Conservation (phyloP, 345 rosid genomes). For the Zanthoxylum bungeanum region DNA sequence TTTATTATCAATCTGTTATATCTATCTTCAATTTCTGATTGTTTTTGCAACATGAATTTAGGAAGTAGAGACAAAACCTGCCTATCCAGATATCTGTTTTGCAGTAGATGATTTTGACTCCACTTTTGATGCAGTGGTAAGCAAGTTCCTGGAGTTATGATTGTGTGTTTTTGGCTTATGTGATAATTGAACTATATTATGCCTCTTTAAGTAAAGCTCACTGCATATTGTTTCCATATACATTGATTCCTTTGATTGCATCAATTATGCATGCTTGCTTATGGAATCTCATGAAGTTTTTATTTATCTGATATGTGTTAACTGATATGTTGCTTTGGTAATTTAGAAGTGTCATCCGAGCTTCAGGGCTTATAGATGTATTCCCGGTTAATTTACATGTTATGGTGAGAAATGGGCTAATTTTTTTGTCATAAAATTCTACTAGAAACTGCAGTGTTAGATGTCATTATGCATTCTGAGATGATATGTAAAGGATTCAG, state of each 20-base stretch:
- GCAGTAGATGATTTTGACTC: slow-evolving; percentile 97
- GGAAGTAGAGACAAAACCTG: slow-evolving; percentile 94
- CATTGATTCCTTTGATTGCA: too few relatives aligned
- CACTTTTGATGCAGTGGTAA: slow-evolving; percentile 95
- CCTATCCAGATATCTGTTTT: slow-evolving; percentile 96
- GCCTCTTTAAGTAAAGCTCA: not conserved
- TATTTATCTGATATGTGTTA: not conserved
- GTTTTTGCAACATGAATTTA: slow-evolving; percentile 27
- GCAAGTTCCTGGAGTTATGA: not conserved
- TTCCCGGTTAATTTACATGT: not conserved
- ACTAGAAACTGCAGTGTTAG: not conserved
- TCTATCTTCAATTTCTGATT: slow-evolving; percentile 28
- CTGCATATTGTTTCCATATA: not conserved
- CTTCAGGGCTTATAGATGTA: not conserved
- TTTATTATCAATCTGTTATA: not conserved
- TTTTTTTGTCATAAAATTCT: not conserved
- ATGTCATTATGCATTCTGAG: not conserved
- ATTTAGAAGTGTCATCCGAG: not conserved
- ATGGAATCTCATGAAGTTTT: not conserved
- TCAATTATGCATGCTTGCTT: not conserved
- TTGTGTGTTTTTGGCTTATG: not conserved
- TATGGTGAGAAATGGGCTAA: not conserved
- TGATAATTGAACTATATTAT: not conserved
- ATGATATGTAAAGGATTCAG: not conserved
- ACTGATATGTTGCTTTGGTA: not conserved